A percentile compares a stretch with the other conserved stretches of the same genome.
phyloP scores from a whole-genome alignment of 495 filamentous ascomycete genomes.

The Aspergillus affinis region DNA sequence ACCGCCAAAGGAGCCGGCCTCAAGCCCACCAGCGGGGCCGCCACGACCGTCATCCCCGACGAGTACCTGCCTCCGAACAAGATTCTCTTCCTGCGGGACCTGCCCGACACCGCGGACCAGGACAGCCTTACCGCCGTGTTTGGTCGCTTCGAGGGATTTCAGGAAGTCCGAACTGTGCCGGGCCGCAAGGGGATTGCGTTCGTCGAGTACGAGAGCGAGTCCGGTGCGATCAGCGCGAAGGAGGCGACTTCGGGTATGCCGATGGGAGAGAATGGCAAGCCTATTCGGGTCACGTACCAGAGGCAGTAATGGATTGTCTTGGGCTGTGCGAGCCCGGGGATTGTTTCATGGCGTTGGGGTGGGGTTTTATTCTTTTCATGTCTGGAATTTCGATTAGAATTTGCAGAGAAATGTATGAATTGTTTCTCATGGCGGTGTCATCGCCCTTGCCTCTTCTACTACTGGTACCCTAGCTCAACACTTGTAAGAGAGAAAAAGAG shows the following conservation, averaged over 20 bases:
- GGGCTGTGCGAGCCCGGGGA: slow-evolving; percentile 5
- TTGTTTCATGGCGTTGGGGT: slow-evolving; percentile 38
- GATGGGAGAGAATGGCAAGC: slow-evolving; percentile 67
- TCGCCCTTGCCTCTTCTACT: slow-evolving; percentile 3
- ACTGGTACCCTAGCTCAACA: neutral
- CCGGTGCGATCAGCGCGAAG: slow-evolving; percentile 90
- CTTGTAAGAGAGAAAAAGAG: neutral
- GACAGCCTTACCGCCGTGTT: slow-evolving; percentile 80
- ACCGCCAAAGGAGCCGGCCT: slow-evolving; percentile 73
- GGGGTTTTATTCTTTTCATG: slow-evolving; percentile 20
- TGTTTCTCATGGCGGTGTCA: slow-evolving; percentile 1
- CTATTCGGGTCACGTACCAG: slow-evolving; percentile 87
- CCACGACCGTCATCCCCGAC: slow-evolving; percentile 81
- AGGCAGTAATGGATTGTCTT: slow-evolving; percentile 57
- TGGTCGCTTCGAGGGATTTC: slow-evolving; percentile 88
- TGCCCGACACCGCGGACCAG: slow-evolving; percentile 83
- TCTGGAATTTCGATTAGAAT: slow-evolving; percentile 23
- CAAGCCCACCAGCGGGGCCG: slow-evolving; percentile 71
- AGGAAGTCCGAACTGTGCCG: slow-evolving; percentile 86
- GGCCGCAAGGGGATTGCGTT: slow-evolving; percentile 89
- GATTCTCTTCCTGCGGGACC: slow-evolving; percentile 90
- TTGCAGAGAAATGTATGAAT: slow-evolving; percentile 16
- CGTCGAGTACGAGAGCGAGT: slow-evolving; percentile 90
- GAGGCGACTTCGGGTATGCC: slow-evolving; percentile 90
- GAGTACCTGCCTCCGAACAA: slow-evolving; percentile 98